Evolutionary conservation across 1,139 yeast genomes (phyloP).

Genomic region (Hyphopichia wangnamkhiaoensis): DNA sequence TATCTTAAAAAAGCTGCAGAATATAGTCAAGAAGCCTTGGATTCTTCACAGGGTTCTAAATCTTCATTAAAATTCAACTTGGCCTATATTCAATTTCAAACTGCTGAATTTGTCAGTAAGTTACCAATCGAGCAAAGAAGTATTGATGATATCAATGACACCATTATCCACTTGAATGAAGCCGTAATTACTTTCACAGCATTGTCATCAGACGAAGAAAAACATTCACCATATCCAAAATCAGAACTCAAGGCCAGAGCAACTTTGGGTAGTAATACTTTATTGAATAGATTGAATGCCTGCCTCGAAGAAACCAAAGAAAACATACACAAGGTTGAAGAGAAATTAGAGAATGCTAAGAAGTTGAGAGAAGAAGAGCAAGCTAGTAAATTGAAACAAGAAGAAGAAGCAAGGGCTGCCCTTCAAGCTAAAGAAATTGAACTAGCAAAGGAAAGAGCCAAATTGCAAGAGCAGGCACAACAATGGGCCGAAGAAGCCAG

Average conservation of each 20-base stretch:
- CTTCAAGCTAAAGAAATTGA: conserved; percentile 49
- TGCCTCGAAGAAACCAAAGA: conserved; percentile 73
- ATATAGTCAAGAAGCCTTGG: conserved; percentile 60
- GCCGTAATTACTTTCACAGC: conserved; percentile 65
- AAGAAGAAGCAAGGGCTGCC: conserved; percentile 41
- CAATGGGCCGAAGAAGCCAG: conserved; percentile 72
- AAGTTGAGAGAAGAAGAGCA: conserved; percentile 62
- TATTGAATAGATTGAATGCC: conserved; percentile 69
- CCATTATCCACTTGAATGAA: conserved; percentile 57
- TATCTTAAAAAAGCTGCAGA: conserved; percentile 64
- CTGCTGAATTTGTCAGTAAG: conserved; percentile 80
- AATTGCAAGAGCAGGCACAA: conserved; percentile 77
- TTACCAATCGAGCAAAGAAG: conserved; percentile 61
- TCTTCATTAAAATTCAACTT: conserved; percentile 67
- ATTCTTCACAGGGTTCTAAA: conserved; percentile 39
- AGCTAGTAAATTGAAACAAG: conserved; percentile 38
- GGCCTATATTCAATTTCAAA: conserved; percentile 82
- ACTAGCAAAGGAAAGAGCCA: conserved; percentile 66
- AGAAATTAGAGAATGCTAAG: conserved; percentile 73
- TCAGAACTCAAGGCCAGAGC: conserved; percentile 85
- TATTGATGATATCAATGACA: conserved; percentile 59
- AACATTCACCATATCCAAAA: conserved; percentile 71
- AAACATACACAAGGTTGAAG: conserved; percentile 58
- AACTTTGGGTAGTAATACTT: conserved; percentile 75
- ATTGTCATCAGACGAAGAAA: conserved; percentile 54